A percentile compares a stretch with the other conserved stretches of the same genome.
Conservation (phyloP, 2,329 filamentous ascomycete genomes). For the Cercospora nicotianae region DNA sequence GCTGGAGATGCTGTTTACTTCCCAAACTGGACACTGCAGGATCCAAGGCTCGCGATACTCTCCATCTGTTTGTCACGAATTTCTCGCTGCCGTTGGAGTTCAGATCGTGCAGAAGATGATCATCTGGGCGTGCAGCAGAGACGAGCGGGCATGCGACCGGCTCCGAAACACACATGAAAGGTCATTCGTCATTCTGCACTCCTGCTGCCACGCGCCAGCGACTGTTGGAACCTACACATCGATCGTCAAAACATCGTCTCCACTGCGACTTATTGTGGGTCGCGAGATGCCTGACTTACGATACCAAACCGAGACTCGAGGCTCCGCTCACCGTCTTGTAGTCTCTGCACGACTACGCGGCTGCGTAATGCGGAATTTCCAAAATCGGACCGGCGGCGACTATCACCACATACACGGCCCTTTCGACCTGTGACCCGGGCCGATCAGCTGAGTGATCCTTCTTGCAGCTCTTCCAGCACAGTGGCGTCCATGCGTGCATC, state of each 20-base stretch:
- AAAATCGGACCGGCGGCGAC: no score
- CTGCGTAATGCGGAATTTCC: background rate
- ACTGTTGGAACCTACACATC: background rate
- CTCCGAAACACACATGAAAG: background rate
- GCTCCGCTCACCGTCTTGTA: background rate
- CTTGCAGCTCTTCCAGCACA: background rate
- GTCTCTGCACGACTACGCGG: background rate
- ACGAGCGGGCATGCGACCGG: background rate
- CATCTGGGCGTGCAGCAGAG: background rate
- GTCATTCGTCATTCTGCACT: background rate
- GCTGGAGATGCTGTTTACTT: background rate
- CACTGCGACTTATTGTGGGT: background rate
- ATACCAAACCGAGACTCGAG: background rate
- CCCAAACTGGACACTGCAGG: background rate
- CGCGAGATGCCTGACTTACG: background rate
- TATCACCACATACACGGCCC: background rate
- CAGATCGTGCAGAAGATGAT: background rate
- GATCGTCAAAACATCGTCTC: background rate
- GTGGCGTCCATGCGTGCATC: background rate
- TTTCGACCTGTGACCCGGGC: background rate
- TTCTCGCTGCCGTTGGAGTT: background rate
- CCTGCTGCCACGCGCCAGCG: background rate
- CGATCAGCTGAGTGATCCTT: background rate
- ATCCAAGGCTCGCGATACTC: background rate
- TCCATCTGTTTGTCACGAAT: background rate